Conservation (phyloP, 176 grass and related monocot species). For the Cenchrus purpureus region DNA sequence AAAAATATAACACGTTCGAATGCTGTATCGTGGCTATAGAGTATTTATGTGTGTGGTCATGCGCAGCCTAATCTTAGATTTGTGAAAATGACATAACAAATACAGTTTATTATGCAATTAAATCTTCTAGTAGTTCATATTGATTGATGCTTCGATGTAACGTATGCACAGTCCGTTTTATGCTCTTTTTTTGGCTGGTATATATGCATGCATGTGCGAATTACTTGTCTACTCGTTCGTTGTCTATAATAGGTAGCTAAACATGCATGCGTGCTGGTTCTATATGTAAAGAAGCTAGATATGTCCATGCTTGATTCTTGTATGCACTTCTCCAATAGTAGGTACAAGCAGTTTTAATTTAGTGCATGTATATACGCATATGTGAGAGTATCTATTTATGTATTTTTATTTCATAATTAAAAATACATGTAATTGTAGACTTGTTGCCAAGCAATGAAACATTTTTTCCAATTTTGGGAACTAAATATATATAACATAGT, state of each 20-base stretch:
- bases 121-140: neutral
- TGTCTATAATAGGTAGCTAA: slow-evolving; percentile 7
- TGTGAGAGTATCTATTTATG: too few species aligned
- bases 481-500: neutral
- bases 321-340: neutral
- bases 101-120: neutral
- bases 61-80: neutral
- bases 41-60: neutral
- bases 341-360: neutral
- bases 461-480: too few species aligned
- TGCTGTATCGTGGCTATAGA: neutral
- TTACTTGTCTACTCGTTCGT: neutral
- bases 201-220: slow-evolving; percentile 7
- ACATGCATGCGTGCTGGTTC: neutral
- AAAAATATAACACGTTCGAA: neutral
- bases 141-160: slow-evolving; percentile 13
- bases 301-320: neutral
- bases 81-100: neutral
- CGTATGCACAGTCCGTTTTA: neutral
- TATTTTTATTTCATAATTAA: neutral
- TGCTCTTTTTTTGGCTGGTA: neutral
- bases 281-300: neutral
- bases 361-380: too few species aligned
- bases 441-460: neutral
- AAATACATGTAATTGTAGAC: neutral